Conservation (phyloP, 1,139 yeast species). For the Protomyces gravidus region DNA sequence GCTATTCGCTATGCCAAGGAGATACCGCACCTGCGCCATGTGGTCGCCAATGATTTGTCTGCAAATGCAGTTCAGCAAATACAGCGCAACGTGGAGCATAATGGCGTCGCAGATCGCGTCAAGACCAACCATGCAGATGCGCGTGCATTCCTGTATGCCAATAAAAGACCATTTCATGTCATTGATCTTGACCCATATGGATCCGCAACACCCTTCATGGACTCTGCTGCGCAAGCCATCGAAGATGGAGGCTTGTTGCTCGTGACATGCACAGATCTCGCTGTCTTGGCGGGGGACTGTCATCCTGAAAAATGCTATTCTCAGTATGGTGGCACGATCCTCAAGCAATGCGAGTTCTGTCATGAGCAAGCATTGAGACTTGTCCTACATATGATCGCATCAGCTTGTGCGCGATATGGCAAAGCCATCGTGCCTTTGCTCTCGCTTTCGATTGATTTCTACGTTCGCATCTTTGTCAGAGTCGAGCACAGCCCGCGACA, state of each 20-base stretch:
- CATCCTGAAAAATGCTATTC: conserved; percentile 97
- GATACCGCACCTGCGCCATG: conserved; percentile 63
- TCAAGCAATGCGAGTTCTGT: conserved; percentile 68
- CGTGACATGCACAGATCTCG: conserved; percentile 94
- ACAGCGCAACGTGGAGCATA: conserved; percentile 62
- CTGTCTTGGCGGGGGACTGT: conserved; percentile 91
- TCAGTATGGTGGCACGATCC: conserved; percentile 85
- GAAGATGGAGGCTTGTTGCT: conserved; percentile 77
- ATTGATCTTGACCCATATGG: conserved; percentile 97
- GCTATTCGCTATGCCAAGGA: conserved; percentile 92
- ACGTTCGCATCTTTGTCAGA: conserved; percentile 76
- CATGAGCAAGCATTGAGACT: conserved; percentile 87
- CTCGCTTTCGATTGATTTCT: conserved; percentile 82
- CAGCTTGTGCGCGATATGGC: conserved; percentile 85
- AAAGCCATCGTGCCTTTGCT: conserved; percentile 80
- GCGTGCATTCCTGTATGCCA: conserved; percentile 65
- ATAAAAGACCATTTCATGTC: conserved; percentile 57
- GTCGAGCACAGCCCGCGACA: conserved; percentile 71
- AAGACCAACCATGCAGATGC: conserved; percentile 80
- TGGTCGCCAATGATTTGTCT: conserved; percentile 84
- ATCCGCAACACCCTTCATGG: conserved; percentile 90
- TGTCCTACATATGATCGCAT: conserved; percentile 68
- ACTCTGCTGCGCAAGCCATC: conserved; percentile 77
- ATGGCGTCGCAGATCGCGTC: conserved; percentile 54
- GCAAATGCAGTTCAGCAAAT: conserved; percentile 84